These are phyloP conservation scores for Trichoderma sp. DNA, from an alignment of 2,329 filamentous ascomycete species.

Conservation along the genomic window DNA sequence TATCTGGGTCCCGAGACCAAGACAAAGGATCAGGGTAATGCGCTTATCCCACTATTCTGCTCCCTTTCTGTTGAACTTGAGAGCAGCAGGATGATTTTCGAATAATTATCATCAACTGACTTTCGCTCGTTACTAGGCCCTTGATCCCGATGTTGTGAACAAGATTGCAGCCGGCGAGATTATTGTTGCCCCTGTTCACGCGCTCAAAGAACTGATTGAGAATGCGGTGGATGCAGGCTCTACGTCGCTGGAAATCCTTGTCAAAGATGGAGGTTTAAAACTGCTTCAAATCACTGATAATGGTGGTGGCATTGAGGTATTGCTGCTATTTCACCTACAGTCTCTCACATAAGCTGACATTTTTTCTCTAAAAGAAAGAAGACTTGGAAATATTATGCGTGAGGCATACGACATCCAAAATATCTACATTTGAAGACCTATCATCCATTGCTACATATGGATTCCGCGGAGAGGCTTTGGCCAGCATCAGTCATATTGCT, in stretches of 20 bases:
- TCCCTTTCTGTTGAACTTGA: neutral
- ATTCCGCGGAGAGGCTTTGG: conserved; percentile 94
- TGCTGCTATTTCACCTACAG: conserved; percentile 30
- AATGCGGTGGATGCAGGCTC: conserved; percentile 98
- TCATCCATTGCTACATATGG: conserved; percentile 90
- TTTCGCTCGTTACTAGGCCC: conserved; percentile 54
- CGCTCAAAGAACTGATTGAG: conserved; percentile 93
- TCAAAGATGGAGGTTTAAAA: conserved; percentile 95
- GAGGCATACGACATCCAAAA: conserved; percentile 94
- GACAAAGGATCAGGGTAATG: conserved; percentile 52
- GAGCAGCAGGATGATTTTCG: neutral
- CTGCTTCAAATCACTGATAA: conserved; percentile 97
- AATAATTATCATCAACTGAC: neutral
- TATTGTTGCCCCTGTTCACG: conserved; percentile 94
- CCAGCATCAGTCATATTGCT: conserved; percentile 97
- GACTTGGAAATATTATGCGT: conserved; percentile 92
- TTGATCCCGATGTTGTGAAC: conserved; percentile 92
- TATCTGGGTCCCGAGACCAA: conserved; percentile 40
- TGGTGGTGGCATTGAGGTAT: conserved; percentile 88
- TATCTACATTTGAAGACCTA: conserved; percentile 91
- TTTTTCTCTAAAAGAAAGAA: conserved; percentile 65
- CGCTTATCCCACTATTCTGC: neutral
- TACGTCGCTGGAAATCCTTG: conserved; percentile 83
- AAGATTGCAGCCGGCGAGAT: conserved; percentile 99
- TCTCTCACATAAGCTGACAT: neutral